Conservation (phyloP, 2,329 filamentous ascomycete species). For the Hypoxylon sp. region DNA sequence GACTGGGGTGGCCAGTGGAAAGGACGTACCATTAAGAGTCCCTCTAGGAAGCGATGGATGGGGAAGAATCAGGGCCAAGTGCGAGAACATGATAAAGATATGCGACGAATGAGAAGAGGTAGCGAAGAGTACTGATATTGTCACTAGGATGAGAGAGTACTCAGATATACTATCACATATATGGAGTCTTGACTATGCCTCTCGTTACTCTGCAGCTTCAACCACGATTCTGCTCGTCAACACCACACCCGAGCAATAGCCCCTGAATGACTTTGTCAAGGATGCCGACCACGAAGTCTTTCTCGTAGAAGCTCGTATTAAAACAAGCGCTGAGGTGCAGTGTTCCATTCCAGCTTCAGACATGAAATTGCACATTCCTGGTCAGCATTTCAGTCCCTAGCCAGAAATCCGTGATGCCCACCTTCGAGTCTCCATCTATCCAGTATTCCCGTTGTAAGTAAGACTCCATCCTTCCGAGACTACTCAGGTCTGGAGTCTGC, state of each 20-base stretch:
- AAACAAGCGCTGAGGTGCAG: slow-evolving; percentile 32
- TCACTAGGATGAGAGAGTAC: neutral
- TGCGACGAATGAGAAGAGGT: slow-evolving; percentile 66
- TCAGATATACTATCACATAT: neutral
- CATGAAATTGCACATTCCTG: slow-evolving; percentile 40
- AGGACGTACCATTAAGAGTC: slow-evolving; percentile 62
- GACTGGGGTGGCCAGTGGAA: slow-evolving; percentile 55
- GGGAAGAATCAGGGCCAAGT: slow-evolving; percentile 62
- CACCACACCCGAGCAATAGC: slow-evolving; percentile 21
- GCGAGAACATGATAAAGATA: slow-evolving; percentile 64
- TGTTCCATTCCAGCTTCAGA: slow-evolving; percentile 42
- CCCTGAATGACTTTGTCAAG: slow-evolving; percentile 13
- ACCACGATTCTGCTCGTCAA: neutral
- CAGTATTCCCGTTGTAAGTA: slow-evolving; percentile 34
- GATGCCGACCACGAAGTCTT: slow-evolving; percentile 16
- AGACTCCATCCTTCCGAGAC: slow-evolving; percentile 40
- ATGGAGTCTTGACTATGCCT: neutral
- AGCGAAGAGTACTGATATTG: slow-evolving; percentile 62
- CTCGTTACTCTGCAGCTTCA: neutral
- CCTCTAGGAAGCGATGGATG: slow-evolving; percentile 69
- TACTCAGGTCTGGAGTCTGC: slow-evolving; percentile 46
- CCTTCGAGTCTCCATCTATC: neutral
- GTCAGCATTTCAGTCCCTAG: slow-evolving; percentile 43
- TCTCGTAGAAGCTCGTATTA: slow-evolving; percentile 29
- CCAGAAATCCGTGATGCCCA: slow-evolving; percentile 37